Percentiles rank a stretch among this genome's conserved stretches.
Conservation (phyloP, 179 eudicot species). For the Camellia oleifera region DNA sequence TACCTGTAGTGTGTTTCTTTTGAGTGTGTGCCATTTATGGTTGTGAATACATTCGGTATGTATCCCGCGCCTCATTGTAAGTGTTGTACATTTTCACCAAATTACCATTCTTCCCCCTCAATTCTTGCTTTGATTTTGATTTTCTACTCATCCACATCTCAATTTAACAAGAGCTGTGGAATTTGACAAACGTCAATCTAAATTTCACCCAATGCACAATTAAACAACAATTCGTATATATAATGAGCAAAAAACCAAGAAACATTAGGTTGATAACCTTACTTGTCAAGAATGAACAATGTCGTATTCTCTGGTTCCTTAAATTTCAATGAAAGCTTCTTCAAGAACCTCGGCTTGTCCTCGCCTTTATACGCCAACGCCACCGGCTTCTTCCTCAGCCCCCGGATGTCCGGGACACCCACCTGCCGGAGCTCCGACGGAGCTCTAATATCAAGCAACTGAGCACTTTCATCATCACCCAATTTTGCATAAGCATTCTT, state of each 20-base stretch:
- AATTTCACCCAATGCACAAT: neutral
- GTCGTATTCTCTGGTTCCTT: slow-evolving; percentile 92
- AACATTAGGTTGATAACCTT: slow-evolving; percentile 24
- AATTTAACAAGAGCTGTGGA: neutral
- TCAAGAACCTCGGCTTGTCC: slow-evolving; percentile 86
- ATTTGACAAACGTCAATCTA: neutral
- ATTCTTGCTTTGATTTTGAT: neutral
- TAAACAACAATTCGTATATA: neutral
- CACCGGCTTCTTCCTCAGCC: slow-evolving; percentile 76
- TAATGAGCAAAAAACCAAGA: neutral
- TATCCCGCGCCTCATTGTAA: no score
- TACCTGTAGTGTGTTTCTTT: no score
- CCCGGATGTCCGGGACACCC: slow-evolving; percentile 76
- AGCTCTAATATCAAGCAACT: slow-evolving; percentile 84
- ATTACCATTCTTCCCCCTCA: neutral
- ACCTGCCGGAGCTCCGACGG: slow-evolving; percentile 47
- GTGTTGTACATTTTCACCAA: no score
- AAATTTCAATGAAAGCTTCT: slow-evolving; percentile 79
- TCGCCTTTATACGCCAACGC: slow-evolving; percentile 63
- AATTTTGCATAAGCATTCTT: slow-evolving; percentile 76
- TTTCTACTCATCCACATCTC: neutral
- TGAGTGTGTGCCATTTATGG: no score
- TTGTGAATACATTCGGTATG: no score
- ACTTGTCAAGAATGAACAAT: slow-evolving; percentile 91
- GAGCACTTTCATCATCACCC: slow-evolving; percentile 61